A percentile compares a stretch with the other conserved stretches of the same genome.
phyloP scores from a whole-genome alignment of 2,329 filamentous ascomycete species.

The Chaetomiaceae sp. region DNA sequence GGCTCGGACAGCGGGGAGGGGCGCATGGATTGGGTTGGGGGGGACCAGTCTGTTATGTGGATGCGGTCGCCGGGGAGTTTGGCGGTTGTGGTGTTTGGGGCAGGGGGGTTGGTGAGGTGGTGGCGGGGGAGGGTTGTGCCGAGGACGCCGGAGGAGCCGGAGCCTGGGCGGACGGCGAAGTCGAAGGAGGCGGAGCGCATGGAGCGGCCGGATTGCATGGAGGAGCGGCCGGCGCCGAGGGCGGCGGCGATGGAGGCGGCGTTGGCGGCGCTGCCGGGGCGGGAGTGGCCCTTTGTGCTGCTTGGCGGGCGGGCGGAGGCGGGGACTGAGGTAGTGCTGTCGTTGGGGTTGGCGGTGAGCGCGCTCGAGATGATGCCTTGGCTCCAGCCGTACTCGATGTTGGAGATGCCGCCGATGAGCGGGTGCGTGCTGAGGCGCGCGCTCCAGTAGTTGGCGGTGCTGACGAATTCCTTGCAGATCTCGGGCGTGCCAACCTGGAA shows the following conservation, averaged over 20 bases:
- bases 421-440: slow-evolving; percentile 91
- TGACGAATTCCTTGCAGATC: slow-evolving; percentile 90
- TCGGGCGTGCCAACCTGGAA: slow-evolving; percentile 96
- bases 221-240: slow-evolving; percentile 27
- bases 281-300: slow-evolving; percentile 37
- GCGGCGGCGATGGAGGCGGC: slow-evolving; percentile 14
- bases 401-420: slow-evolving; percentile 86
- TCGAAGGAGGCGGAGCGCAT: slow-evolving; percentile 58
- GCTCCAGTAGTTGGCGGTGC: slow-evolving; percentile 96
- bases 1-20: slow-evolving; percentile 71
- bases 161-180: slow-evolving; percentile 53
- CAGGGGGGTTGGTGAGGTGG: not conserved
- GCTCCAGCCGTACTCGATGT: slow-evolving; percentile 97
- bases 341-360: slow-evolving; percentile 41
- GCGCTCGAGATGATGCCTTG: slow-evolving; percentile 68
- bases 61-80: slow-evolving; percentile 81
- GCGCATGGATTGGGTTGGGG: slow-evolving; percentile 86
- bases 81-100: slow-evolving; percentile 6
- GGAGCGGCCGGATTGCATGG: slow-evolving; percentile 42
- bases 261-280: slow-evolving; percentile 48
- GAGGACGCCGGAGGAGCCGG: slow-evolving; percentile 35
- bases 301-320: slow-evolving; percentile 24
- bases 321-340: slow-evolving; percentile 23
- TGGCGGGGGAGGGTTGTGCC: slow-evolving; percentile 17
- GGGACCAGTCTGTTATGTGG: slow-evolving; percentile 80